Percentiles rank a stretch among this genome's conserved stretches.
These are phyloP conservation scores for Xylaria intraflava DNA, from an alignment of 495 filamentous ascomycete species.

Conservation along the genomic window DNA sequence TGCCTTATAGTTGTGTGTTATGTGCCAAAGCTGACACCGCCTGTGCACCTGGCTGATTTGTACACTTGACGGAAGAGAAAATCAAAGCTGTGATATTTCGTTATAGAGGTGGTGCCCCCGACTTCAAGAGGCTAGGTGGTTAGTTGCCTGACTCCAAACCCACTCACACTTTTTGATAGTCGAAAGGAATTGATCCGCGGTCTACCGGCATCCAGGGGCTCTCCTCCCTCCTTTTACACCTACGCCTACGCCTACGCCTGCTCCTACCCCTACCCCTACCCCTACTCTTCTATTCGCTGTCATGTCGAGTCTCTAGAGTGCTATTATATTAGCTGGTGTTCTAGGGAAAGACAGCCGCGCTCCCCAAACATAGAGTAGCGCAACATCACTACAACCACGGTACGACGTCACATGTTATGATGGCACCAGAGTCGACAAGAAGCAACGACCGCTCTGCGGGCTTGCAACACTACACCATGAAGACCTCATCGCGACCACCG, in stretches of 20 bases:
- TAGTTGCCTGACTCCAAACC: neutral
- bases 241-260: neutral
- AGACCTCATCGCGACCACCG: slow-evolving; percentile 39
- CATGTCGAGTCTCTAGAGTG: slow-evolving; percentile 10
- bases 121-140: neutral
- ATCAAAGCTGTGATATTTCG: neutral
- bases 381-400: slow-evolving; percentile 2
- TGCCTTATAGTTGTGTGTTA: slow-evolving; percentile 1
- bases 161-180: neutral
- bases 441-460: slow-evolving; percentile 27
- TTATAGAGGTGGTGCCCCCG: neutral
- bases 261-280: neutral
- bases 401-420: slow-evolving; percentile 25
- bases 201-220: neutral
- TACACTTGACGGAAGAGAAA: neutral
- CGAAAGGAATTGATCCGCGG: neutral
- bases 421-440: slow-evolving; percentile 25
- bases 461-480: slow-evolving; percentile 39
- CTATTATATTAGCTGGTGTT: neutral
- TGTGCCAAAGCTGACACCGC: neutral
- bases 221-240: neutral
- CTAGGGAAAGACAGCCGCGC: neutral
- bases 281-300: neutral
- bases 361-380: neutral
- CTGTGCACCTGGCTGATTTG: neutral